phyloP scores from a whole-genome alignment of 805 yeast genomes.

The Myxozyma udenii region DNA sequence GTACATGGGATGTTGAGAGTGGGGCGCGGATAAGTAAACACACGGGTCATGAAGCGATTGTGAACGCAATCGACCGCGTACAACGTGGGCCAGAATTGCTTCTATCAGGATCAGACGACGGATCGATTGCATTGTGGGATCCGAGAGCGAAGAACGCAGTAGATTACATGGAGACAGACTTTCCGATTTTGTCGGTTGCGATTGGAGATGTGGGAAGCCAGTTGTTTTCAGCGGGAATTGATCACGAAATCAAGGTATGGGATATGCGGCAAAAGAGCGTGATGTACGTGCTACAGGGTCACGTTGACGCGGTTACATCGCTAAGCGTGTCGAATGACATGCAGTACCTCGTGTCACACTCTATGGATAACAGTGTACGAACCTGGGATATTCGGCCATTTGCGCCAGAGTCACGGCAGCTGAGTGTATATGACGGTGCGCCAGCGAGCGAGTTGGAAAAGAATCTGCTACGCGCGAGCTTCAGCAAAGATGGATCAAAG shows the following conservation, averaged over 20 bases:
- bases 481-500: slow-evolving; percentile 42
- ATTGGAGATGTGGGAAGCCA: slow-evolving; percentile 42
- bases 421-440: slow-evolving; percentile 55
- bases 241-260: slow-evolving; percentile 58
- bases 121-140: slow-evolving; percentile 63
- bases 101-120: slow-evolving; percentile 67
- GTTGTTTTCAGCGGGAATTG: slow-evolving; percentile 64
- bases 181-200: slow-evolving; percentile 58
- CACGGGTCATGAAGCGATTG: slow-evolving; percentile 49
- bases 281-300: slow-evolving; percentile 48
- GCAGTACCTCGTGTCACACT: slow-evolving; percentile 49
- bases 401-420: slow-evolving; percentile 36
- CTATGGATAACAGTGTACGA: slow-evolving; percentile 56
- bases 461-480: slow-evolving; percentile 49
- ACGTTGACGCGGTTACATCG: slow-evolving; percentile 55
- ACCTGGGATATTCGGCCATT: slow-evolving; percentile 54
- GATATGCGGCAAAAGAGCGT: slow-evolving; percentile 49
- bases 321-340: slow-evolving; percentile 49
- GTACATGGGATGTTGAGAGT: slow-evolving; percentile 59
- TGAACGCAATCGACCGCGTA: slow-evolving; percentile 52
- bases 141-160: slow-evolving; percentile 50
- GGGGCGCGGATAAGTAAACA: slow-evolving; percentile 56
- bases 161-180: slow-evolving; percentile 45
- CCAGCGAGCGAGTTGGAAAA: slow-evolving; percentile 48
- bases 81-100: slow-evolving; percentile 38